These are phyloP conservation scores for Annona cherimola DNA, from an alignment of 164 flowering plant genomes.

Conservation along the genomic window DNA sequence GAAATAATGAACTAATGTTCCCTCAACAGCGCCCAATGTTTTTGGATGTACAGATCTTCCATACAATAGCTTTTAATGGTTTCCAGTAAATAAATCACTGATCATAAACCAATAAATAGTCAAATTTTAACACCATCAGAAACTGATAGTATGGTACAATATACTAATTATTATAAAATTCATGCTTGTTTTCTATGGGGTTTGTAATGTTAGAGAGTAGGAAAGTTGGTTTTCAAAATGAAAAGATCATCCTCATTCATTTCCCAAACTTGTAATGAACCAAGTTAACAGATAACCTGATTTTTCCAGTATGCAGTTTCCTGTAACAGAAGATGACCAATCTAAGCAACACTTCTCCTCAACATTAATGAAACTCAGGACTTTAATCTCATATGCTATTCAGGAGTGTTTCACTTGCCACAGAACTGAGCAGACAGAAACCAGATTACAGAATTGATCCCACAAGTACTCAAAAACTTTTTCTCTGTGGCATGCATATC, in stretches of 20 bases:
- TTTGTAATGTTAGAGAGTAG: neutral
- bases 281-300: neutral
- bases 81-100: neutral
- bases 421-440: neutral
- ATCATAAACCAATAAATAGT: too few species aligned
- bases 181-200: neutral
- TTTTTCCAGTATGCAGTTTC: neutral
- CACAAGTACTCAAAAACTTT: neutral
- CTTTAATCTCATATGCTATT: neutral
- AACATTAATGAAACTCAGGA: neutral
- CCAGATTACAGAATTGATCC: neutral
- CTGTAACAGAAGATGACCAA: neutral
- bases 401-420: neutral
- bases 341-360: neutral
- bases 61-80: neutral
- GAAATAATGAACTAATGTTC: neutral
- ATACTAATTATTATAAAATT: neutral
- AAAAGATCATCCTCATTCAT: neutral
- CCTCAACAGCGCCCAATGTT: neutral
- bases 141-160: too few species aligned
- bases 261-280: neutral
- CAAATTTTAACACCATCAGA: too few species aligned
- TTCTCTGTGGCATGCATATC: neutral
- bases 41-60: neutral
- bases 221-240: neutral